phyloP scores from a whole-genome alignment of 2,329 filamentous ascomycete species.

The Metarhizium sp. region DNA sequence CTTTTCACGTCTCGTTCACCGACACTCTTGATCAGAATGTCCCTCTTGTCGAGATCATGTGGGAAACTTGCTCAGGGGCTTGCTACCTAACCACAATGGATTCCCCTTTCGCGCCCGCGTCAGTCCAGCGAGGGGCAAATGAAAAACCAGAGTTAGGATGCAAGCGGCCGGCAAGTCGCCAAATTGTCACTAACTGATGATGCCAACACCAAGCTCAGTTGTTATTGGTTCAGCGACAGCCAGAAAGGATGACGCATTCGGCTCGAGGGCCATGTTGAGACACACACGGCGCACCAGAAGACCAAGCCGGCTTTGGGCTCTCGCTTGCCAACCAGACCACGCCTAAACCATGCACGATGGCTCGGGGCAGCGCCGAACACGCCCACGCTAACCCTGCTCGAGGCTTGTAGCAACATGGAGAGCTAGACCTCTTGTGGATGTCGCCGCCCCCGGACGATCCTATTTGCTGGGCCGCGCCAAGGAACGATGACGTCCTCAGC shows the following conservation, averaged over 20 bases:
- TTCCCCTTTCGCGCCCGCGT: neutral
- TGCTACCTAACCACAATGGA: neutral
- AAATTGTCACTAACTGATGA: neutral
- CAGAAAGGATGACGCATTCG: neutral
- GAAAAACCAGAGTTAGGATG: neutral
- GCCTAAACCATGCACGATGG: neutral
- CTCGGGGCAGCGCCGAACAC: neutral
- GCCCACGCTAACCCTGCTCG: neutral
- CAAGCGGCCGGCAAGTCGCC: neutral
- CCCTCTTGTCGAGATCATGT: neutral
- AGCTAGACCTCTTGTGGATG: neutral
- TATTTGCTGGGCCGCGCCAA: constrained; percentile 3
- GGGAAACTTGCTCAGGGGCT: neutral
- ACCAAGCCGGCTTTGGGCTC: neutral
- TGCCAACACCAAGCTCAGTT: neutral
- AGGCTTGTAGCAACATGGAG: neutral
- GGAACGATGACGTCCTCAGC: constrained; percentile 9
- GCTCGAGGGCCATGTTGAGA: neutral
- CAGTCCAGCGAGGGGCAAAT: neutral
- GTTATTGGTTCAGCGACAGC: neutral
- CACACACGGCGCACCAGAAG: neutral
- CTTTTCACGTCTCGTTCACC: neutral
- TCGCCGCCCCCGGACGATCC: constrained; percentile 1
- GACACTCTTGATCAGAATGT: neutral
- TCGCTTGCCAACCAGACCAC: neutral